Base-by-base conservation (phyloP, 2,329 filamentous ascomycete species). In the Pseudogymnoascus sp. region DNA sequence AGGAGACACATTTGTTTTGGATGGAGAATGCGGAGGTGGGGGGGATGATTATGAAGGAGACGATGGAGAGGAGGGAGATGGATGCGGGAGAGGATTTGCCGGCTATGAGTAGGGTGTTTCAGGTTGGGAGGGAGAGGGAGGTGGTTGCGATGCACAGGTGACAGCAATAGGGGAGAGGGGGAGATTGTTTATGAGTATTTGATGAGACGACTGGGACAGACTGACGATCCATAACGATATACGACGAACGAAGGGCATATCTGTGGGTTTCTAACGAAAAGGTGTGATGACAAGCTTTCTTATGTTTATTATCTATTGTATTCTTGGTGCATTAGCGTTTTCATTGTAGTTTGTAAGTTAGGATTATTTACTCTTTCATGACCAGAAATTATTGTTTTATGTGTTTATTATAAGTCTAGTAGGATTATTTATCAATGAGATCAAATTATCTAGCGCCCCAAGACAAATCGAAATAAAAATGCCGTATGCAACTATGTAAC, bases 31-130 rank as follows among this genome's bases (percentile, higher is more conserved):
- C 80, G 1, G 78, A 80, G 64, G 71, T 82, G 18, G 75, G 77
- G 31, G 72, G 76, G n/a, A 69, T 77, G n/a, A 75, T 82, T 62
- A 73, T 82, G 56, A 74, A 75, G 63, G 80, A 82, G 72, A 81
- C 78, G 68, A 75, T 77, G 3, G 71, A 73, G 34, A 72, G 79
- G 61, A 73, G 79, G 42, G 78, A 80, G 67, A 74, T 76, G 36
- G 76, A 78, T 12, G 67, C 67, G 18, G 70, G 71, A 5, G 68
- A 73, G n/a, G 65, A 71, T 61, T 68, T 82, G 60, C 79, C 79
- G 5, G 75, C 78, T 7, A 82, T 81, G 79, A 78, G 80, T 11
- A 61, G 65, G 3, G 25, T 4, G 50, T 34, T 56, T 56, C 50
- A 34, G 25, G n/a, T 34, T 12, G 50, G n/a, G n/a, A 34, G 50